These are phyloP conservation scores for Schwanniomyces vanrijiae DNA, from an alignment of 805 yeast genomes.

Conservation along the genomic window DNA sequence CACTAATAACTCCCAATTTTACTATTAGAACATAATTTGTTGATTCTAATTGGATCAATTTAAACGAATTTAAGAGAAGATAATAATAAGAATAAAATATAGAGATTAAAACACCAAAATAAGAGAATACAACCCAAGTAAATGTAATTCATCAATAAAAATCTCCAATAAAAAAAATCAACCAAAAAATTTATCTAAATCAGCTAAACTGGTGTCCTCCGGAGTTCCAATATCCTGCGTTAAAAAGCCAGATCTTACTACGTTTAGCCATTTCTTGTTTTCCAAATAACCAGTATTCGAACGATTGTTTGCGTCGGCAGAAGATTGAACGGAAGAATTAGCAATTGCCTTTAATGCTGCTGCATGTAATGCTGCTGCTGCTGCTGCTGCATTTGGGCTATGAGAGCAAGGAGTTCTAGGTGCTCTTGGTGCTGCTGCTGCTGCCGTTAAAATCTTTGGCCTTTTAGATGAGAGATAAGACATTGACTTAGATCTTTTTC, in stretches of 20 bases:
- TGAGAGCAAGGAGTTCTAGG: constrained; percentile 60
- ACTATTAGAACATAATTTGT: neutral
- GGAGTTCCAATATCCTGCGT: constrained; percentile 78
- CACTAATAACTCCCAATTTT: neutral
- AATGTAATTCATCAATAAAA: constrained; percentile 1
- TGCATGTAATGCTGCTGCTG: constrained; percentile 72
- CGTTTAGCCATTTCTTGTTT: constrained; percentile 67
- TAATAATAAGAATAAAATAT: neutral
- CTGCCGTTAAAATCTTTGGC: constrained; percentile 60
- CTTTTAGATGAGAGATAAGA: constrained; percentile 56
- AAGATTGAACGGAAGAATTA: constrained; percentile 28
- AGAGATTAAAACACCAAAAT: constrained; percentile 1
- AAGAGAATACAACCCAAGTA: constrained; percentile 1
- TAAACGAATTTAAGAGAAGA: neutral
- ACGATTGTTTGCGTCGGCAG: constrained; percentile 17
- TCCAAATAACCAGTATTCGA: constrained; percentile 18
- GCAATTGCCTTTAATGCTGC: constrained; percentile 58
- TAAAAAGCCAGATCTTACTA: constrained; percentile 73
- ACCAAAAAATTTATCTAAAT: constrained; percentile 45
- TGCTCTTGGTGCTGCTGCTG: constrained; percentile 80
- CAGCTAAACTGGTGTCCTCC: constrained; percentile 74
- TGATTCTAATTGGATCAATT: neutral
- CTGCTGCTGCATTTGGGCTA: constrained; percentile 66
- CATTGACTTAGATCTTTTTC: constrained; percentile 66
- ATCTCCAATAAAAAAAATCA: constrained; percentile 8